Evolutionary conservation across 2,329 filamentous ascomycete genomes (phyloP), one percentile per base, ranked within the genome.

Genomic region (Pseudogymnoascus sp.): DNA sequence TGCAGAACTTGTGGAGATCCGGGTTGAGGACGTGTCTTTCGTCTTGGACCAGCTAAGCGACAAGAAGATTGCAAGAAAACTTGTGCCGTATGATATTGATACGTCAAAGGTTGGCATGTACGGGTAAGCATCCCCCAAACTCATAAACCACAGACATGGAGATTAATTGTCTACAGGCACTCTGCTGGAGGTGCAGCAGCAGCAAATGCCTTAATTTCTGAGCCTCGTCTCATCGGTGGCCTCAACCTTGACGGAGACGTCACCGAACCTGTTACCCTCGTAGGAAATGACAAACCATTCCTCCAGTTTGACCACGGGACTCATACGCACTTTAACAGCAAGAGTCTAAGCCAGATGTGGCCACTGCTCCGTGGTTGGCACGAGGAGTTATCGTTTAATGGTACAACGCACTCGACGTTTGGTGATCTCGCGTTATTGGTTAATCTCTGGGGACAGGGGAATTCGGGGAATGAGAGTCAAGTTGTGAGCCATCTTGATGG

Each of bases 191-290:
- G 73, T 0, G 72, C 74, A 1, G 68, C 73, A 3, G 70, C 74
- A 3, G 74, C 73, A 6, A 67, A 67, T 7, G 67, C 70, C 0
- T 68, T 76, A 64, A 63, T 69, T 2, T 61, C 63, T 9, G 73
- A 76, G 25, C 59, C 62, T 2, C 67, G 74, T 14, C 67, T 77
- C 37, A 62, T 68, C 0, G 73, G 68, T 2, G 75, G 75, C 16
- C 66, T 76, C 2, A 75, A 76, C 63, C 65, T 77, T 16, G 76
- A 78, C 62, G 76, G 76, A 3, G 36, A 61, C 1, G 67, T 76
- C 42, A 69, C 67, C 37, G 69, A n/a, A 16, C 46, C 46, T 16
- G 46, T 53, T n/a, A 53, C 46, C 7, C 25, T 53, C 25, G 14
- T 53, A 16, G 25, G 46, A 5, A 53, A 53, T 53, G 25, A 18